A percentile compares a stretch with the other conserved stretches of the same genome.
phyloP scores from a whole-genome alignment of 495 filamentous ascomycete genomes.

The Neurospora sp. region DNA sequence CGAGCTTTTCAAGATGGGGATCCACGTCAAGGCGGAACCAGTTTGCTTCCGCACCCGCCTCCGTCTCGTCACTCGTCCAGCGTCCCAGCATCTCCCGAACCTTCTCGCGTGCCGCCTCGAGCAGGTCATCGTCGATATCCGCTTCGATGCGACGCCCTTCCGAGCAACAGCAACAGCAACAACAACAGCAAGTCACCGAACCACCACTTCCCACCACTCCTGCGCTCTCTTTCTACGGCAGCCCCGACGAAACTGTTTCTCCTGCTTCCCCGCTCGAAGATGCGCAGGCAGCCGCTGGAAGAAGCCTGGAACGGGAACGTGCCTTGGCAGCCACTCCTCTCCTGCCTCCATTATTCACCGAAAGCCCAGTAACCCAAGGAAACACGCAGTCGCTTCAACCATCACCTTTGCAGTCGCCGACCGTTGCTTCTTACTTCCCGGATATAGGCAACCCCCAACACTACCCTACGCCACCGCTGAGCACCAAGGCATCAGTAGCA shows the following conservation, averaged over 20 bases:
- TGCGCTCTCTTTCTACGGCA: conserved; percentile 55
- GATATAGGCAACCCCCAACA: conserved; percentile 20
- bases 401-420: conserved; percentile 78
- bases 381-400: conserved; percentile 38
- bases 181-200: conserved; percentile 18
- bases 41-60: conserved; percentile 36
- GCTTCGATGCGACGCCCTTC: conserved; percentile 40
- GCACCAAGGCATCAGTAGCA: conserved; percentile 64
- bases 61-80: conserved; percentile 31
- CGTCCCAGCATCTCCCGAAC: conserved; percentile 32
- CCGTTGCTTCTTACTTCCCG: conserved; percentile 25
- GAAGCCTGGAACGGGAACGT: conserved; percentile 45
- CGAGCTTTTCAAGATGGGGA: conserved; percentile 60
- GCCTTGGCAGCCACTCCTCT: conserved; percentile 67
- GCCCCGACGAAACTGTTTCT: conserved; percentile 34
- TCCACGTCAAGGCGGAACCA: conserved; percentile 39
- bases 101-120: conserved; percentile 44
- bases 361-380: conserved; percentile 21
- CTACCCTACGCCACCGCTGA: conserved; percentile 67
- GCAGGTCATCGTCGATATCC: conserved; percentile 59
- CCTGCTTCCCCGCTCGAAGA: conserved; percentile 44
- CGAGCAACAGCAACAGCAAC: conserved; percentile 30
- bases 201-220: conserved; percentile 53
- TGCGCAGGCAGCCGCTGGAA: conserved; percentile 42
- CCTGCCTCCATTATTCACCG: conserved; percentile 67